These are phyloP conservation scores for Mrakia blollopis DNA, from an alignment of 768 basidiomycete genomes.

Conservation along the genomic window DNA sequence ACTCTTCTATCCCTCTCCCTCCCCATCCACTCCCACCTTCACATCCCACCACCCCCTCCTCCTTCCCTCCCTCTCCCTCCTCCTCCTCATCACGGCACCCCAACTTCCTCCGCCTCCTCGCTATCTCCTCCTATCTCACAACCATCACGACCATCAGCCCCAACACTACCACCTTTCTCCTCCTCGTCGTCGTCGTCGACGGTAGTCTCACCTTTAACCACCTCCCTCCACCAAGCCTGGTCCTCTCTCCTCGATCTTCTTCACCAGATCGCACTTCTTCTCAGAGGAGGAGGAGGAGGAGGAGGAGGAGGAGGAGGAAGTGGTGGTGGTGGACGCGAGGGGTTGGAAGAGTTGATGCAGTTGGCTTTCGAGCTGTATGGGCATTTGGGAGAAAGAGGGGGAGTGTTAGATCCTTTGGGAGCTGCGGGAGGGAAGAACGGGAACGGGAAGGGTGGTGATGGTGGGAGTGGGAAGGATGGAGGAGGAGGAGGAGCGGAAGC, in stretches of 20 bases:
- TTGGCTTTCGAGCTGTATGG: not conserved
- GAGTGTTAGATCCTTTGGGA: not conserved
- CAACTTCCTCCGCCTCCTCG: not conserved
- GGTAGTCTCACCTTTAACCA: not conserved
- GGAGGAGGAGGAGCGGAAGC: not conserved
- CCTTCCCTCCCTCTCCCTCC: conserved; percentile 5
- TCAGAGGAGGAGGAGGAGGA: not conserved
- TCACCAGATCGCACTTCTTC: not conserved
- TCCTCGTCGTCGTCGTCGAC: too few relatives aligned
- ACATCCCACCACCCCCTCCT: not conserved
- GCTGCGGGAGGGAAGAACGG: not conserved
- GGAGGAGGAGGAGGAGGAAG: not conserved
- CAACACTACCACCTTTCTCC: too few relatives aligned
- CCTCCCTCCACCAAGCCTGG: conserved; percentile 2
- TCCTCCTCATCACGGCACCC: not conserved
- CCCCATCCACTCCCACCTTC: not conserved
- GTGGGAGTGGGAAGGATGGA: too few relatives aligned
- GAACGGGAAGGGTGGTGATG: not conserved
- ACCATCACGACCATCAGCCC: too few relatives aligned
- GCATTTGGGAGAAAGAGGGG: not conserved
- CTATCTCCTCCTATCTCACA: not conserved
- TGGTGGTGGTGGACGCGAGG: not conserved
- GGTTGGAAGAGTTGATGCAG: not conserved
- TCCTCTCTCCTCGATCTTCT: conserved; percentile 3
- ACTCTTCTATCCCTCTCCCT: conserved; percentile 1